phyloP scores from a whole-genome alignment of 495 filamentous ascomycete species.

The Geoglossum glabrum region DNA sequence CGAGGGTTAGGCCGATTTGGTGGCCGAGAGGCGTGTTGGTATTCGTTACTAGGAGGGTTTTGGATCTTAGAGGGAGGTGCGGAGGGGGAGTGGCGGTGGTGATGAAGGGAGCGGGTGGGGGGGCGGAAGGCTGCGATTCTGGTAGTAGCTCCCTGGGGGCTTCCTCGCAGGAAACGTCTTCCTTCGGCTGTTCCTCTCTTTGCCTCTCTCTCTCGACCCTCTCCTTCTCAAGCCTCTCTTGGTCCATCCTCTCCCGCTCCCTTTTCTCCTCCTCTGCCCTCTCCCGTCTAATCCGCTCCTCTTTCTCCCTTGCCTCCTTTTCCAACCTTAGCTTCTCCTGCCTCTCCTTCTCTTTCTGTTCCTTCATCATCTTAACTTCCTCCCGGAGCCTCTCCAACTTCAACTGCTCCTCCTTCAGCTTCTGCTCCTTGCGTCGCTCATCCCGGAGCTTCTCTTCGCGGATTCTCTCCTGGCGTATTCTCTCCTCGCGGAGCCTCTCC shows the following conservation, averaged over 20 bases:
- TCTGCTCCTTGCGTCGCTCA: background rate
- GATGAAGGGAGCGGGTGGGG: background rate
- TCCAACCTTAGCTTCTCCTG: background rate
- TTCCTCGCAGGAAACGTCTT: no score
- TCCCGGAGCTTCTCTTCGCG: background rate
- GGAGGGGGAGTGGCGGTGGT: background rate
- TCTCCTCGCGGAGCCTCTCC: background rate
- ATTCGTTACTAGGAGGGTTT: background rate
- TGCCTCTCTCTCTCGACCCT: background rate
- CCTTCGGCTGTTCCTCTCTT: background rate
- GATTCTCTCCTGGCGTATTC: background rate
- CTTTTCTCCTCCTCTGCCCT: background rate
- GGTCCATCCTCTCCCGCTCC: background rate
- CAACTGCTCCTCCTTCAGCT: background rate
- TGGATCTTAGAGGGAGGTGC: background rate
- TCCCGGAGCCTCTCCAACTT: background rate
- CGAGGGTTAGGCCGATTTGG: background rate
- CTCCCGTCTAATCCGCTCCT: background rate
- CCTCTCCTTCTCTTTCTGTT: background rate
- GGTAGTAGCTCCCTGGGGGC: background rate
- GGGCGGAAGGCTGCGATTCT: background rate
- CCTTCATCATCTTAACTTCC: background rate
- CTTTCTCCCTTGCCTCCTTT: background rate
- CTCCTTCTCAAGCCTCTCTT: background rate
- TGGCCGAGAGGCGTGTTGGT: background rate